Base-by-base conservation (phyloP, 371 early-diverging fungal species). In the Mortierella sp. region DNA sequence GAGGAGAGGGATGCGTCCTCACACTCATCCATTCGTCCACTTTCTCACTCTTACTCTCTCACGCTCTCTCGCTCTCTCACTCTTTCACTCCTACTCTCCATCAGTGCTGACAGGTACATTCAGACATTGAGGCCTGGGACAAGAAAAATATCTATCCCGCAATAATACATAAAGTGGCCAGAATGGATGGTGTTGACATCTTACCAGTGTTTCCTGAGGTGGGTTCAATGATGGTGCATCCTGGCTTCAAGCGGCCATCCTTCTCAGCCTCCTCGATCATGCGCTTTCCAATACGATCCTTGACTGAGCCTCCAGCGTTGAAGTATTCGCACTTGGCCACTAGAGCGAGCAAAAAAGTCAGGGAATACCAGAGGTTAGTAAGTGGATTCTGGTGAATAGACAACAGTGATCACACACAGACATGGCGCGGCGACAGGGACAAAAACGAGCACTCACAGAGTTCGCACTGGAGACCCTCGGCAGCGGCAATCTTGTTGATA, bases 241-340 rank as follows among this genome's bases (percentile, higher is more conserved):
- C 96, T 21, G 96, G 95, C 64, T 85, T 93, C 68, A 98, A 84
- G 45, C 81, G 86, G 23, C 97, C 98, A 19, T 88, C 90, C 64
- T 85, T 88, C 82, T 98, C 97, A 56, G 95, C 97, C 66, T 91
- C 93, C 68, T 95, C 95, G 57, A 98, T 82, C 94, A 98, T 98
- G 70, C 96, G 91, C 80, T 89, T 87, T 51, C 70, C 98, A 81
- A 97, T 97, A 77, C 98, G 89, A 82, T 98, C 98, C 84, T 98
- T 98, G 81, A 97, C 96, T 14, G 95, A 95, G 29, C 98, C 98
- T 68, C 97, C 98, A 25, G 97, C 94, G 73, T 97, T 97, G 82
- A 96, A 97, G 81, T 87, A 97, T 86, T 97, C 98, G 81, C 96
- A 96, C 81, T 97, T 97, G 80, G 92, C 98, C 81, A 95, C 94